Evolutionary conservation across 768 basidiomycete genomes (phyloP), one percentile per base, ranked within the genome.

Genomic region (Omphalotus guepiniiformis): DNA sequence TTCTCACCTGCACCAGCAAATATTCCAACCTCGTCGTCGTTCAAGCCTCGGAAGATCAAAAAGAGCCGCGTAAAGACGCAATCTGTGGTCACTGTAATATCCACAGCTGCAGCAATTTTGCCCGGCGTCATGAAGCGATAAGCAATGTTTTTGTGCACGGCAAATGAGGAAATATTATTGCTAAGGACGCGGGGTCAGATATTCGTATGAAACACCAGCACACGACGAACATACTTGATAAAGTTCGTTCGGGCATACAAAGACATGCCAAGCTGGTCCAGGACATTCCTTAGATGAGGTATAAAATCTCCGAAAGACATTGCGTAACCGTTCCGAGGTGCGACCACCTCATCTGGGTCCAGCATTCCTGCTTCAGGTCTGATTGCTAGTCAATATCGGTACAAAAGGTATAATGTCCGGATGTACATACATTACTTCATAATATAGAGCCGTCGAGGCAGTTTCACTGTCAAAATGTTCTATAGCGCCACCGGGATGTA

Each of bases 391-490:
- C 34, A 37, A 18, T 42, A 39, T 23, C 7, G 21, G 12, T 22
- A 29, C 29, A 26, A 26, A 16, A 15, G 19, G 38, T 36, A 18
- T 36, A 23, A 49, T 27, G 16, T 11, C 11, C n/a, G 12, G 37
- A 11, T 19, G 3, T 18, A 71, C 87, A 61, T 63, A 88, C 90
- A 85, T 66, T 21, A 85, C 90, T 69, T 93, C 90, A 56, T 93
- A 93, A 66, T 91, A 93, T 42, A 93, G 58, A 8, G 87, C 78
- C 8, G 88, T 91, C 1, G 85, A 73, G 18, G 85, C 85, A 69
- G 83, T 83, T 63, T 86, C 81, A 50, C 81, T 85, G 57, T 88
- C 86, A 53, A 91, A 92, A 62, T 93, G 89, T 59, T 93, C 90
- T 39, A 93, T 66, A 0, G 85, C 88, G 55, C 90, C 90, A 30